phyloP scores from a whole-genome alignment of 768 basidiomycete genomes.

The Floccularia luteovirens region DNA sequence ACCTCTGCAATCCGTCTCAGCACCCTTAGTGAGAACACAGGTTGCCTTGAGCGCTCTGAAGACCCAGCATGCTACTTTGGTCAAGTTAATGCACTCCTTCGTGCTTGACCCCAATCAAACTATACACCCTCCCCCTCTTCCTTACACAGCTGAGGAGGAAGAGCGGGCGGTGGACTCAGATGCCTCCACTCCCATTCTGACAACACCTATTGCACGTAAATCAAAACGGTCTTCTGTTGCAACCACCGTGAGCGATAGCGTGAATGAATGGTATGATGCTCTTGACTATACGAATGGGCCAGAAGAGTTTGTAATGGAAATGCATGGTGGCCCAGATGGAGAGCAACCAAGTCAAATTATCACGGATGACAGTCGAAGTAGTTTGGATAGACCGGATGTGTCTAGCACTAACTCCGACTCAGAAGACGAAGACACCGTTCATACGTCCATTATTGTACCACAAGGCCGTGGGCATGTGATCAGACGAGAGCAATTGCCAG shows the following conservation, averaged over 20 bases:
- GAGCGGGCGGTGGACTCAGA: conserved; percentile 12
- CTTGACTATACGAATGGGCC: conserved; percentile 50
- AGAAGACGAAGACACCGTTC: conserved; percentile 34
- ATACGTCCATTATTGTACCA: conserved; percentile 4
- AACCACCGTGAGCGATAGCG: conserved; percentile 42
- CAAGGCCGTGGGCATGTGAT: conserved; percentile 20
- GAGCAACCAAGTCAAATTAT: conserved; percentile 26
- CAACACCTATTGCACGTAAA: conserved; percentile 21
- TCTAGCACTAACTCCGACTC: conserved; percentile 56
- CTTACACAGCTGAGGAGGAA: conserved; percentile 43
- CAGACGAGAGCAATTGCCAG: conserved; percentile 53
- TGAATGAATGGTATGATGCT: conserved; percentile 75
- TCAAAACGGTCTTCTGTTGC: conserved; percentile 38
- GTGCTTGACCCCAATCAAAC: conserved; percentile 16
- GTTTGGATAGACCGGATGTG: conserved; percentile 26
- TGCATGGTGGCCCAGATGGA: conserved; percentile 28
- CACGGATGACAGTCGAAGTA: conserved; percentile 31
- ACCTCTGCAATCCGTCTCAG: conserved; percentile 3
- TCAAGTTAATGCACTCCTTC: conserved; percentile 32
- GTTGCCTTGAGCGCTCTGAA: conserved; percentile 46
- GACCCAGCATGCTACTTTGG: conserved; percentile 47
- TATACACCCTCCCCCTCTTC: conserved; percentile 27
- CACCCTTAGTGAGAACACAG: conserved; percentile 34
- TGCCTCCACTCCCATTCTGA: conserved; percentile 9
- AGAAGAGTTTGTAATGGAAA: conserved; percentile 63